Conservation (phyloP, 208 protist species). For the Lotmaria passim region DNA sequence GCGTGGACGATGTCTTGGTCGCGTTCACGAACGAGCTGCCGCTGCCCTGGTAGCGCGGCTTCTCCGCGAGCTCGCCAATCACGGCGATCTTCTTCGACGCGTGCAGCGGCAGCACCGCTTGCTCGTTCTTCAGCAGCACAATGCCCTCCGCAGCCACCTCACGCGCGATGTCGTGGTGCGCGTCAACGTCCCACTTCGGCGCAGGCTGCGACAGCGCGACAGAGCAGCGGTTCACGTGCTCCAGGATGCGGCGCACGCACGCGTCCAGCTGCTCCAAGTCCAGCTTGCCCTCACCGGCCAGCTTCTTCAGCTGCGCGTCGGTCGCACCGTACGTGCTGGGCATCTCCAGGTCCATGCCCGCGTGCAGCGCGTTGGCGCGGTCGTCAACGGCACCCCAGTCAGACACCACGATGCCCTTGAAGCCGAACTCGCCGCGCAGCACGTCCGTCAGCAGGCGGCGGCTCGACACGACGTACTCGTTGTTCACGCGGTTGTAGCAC, state of each 20-base stretch:
- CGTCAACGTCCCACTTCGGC: conserved; percentile 28
- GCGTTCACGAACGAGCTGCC: conserved; percentile 22
- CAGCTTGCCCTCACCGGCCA: conserved; percentile 35
- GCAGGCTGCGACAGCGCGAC: not conserved
- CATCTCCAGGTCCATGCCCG: conserved; percentile 69
- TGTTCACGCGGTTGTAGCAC: conserved; percentile 46
- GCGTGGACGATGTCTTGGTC: conserved; percentile 1
- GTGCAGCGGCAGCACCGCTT: conserved; percentile 8
- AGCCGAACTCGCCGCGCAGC: conserved; percentile 51
- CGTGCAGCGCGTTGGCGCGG: conserved; percentile 33
- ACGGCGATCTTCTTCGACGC: not conserved
- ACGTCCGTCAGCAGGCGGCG: conserved; percentile 30
- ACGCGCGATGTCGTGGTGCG: conserved; percentile 42
- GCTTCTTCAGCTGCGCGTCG: conserved; percentile 13
- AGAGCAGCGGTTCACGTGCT: conserved; percentile 1
- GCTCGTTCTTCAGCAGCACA: conserved; percentile 63
- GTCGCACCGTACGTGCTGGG: conserved; percentile 38
- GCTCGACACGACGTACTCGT: conserved; percentile 48
- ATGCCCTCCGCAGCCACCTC: conserved; percentile 33
- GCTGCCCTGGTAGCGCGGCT: conserved; percentile 37
- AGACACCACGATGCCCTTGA: conserved; percentile 47
- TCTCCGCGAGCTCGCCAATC: conserved; percentile 19
- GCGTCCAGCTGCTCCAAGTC: conserved; percentile 31
- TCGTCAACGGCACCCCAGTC: conserved; percentile 70
- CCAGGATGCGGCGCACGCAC: conserved; percentile 17